A percentile compares a stretch with the other conserved stretches of the same genome.
Conservation (phyloP, 805 yeast species). For the Scheffersomyces spartinae region DNA sequence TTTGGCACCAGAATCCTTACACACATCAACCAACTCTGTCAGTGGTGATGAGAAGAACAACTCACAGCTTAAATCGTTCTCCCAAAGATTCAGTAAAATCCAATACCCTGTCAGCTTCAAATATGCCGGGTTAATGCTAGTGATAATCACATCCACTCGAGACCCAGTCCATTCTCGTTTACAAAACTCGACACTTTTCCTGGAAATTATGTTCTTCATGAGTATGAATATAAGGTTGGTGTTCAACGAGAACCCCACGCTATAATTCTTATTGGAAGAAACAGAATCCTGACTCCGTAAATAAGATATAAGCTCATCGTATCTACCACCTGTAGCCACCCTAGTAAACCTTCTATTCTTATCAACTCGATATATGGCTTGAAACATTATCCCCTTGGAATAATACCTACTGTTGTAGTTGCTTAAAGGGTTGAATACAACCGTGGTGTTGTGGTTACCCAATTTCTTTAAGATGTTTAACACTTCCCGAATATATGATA, state of each 20-base stretch:
- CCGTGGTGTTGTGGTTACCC: constrained; percentile 44
- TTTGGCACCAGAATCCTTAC: constrained; percentile 58
- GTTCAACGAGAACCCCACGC: constrained; percentile 82
- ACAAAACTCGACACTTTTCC: too few relatives aligned
- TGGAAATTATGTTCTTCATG: constrained; percentile 16
- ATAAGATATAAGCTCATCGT: constrained; percentile 59
- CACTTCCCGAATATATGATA: constrained; percentile 52
- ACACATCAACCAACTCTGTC: constrained; percentile 58
- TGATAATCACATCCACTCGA: constrained; percentile 70
- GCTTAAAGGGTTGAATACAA: constrained; percentile 70
- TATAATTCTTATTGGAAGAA: constrained; percentile 24
- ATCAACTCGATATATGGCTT: constrained; percentile 60
- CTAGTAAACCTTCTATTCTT: constrained; percentile 30
- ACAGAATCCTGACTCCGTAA: constrained; percentile 39
- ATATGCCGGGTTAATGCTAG: constrained; percentile 49
- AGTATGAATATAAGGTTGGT: constrained; percentile 27
- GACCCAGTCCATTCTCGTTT: constrained; percentile 36
- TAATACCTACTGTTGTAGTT: constrained; percentile 77
- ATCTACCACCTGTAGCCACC: constrained; percentile 90
- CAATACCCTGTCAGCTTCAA: constrained; percentile 54
- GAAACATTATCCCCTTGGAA: constrained; percentile 78
- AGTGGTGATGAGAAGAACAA: constrained; percentile 18
- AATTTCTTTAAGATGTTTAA: constrained; percentile 40
- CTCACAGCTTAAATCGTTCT: constrained; percentile 70
- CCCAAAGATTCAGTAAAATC: constrained; percentile 60